phyloP scores from a whole-genome alignment of 495 filamentous ascomycete genomes.

The Hypoxylon intermedium region DNA sequence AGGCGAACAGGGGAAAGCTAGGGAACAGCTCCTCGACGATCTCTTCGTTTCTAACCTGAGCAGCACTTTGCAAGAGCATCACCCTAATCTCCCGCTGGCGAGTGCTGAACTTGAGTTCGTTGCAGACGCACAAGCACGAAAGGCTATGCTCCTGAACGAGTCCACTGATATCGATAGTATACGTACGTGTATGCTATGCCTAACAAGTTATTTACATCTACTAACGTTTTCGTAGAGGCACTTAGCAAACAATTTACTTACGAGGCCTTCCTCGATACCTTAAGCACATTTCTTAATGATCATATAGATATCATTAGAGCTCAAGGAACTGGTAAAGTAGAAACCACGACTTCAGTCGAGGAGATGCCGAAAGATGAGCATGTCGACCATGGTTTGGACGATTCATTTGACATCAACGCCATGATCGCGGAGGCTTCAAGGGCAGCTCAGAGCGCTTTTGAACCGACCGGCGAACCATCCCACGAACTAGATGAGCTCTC shows the following conservation, averaged over 20 bases:
- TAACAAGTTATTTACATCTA: not conserved
- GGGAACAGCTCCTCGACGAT: conserved; percentile 72
- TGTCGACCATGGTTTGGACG: conserved; percentile 14
- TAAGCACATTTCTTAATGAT: conserved; percentile 77
- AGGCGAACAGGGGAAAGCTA: conserved; percentile 66
- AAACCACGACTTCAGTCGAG: conserved; percentile 47
- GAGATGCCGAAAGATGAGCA: conserved; percentile 32
- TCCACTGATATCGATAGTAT: conserved; percentile 67
- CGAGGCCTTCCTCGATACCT: conserved; percentile 75
- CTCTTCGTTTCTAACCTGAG: conserved; percentile 76
- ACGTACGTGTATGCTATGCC: conserved; percentile 42
- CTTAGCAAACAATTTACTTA: conserved; percentile 81
- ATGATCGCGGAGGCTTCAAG: conserved; percentile 43
- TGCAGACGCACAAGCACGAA: conserved; percentile 65
- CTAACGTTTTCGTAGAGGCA: conserved; percentile 50
- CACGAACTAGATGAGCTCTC: conserved; percentile 40
- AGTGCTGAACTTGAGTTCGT: conserved; percentile 79
- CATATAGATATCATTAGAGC: conserved; percentile 71
- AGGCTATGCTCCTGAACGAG: conserved; percentile 70
- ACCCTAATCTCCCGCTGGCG: conserved; percentile 69
- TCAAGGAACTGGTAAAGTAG: conserved; percentile 53
- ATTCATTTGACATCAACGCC: conserved; percentile 43
- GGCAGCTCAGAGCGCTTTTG: conserved; percentile 37
- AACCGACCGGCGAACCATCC: conserved; percentile 16
- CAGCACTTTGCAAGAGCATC: conserved; percentile 67